phyloP scores from a whole-genome alignment of 768 basidiomycete genomes.

The Ramaria sp. region DNA sequence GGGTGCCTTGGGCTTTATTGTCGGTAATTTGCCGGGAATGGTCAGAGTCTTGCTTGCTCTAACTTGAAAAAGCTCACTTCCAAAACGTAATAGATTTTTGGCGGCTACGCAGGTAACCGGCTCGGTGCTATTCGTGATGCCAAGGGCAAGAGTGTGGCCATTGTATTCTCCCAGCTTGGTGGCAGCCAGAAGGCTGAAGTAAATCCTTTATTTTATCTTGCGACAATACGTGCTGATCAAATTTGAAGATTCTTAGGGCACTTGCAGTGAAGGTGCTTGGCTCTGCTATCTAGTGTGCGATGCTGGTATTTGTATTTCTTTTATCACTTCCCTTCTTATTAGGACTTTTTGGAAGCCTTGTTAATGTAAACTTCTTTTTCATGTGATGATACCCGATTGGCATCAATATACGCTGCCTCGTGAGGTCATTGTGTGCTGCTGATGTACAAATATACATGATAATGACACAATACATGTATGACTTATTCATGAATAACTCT shows the following conservation, averaged over 20 bases:
- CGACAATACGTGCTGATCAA: background rate
- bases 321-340: background rate
- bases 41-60: constrained; percentile 12
- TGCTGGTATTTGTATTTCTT: background rate
- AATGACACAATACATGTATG: too few species aligned
- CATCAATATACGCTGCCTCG: too few species aligned
- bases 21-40: constrained; percentile 80
- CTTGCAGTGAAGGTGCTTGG: constrained; percentile 78
- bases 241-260: constrained; percentile 59
- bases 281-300: constrained; percentile 29
- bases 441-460: too few species aligned
- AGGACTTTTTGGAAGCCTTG: background rate
- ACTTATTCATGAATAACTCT: too few species aligned
- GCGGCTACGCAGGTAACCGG: constrained; percentile 82
- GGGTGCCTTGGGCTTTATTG: constrained; percentile 37
- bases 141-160: constrained; percentile 87
- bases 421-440: too few species aligned
- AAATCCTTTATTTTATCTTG: constrained; percentile 12
- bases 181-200: constrained; percentile 84
- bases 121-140: constrained; percentile 87
- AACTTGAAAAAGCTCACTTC: background rate
- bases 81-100: constrained; percentile 25
- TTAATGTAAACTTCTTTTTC: too few species aligned
- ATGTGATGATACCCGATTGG: too few species aligned
- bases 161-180: constrained; percentile 72